A percentile compares a stretch with the other conserved stretches of the same genome.
phyloP scores from a whole-genome alignment of 192 early-diverging fungal species.

The Umbelopsis vinacea region DNA sequence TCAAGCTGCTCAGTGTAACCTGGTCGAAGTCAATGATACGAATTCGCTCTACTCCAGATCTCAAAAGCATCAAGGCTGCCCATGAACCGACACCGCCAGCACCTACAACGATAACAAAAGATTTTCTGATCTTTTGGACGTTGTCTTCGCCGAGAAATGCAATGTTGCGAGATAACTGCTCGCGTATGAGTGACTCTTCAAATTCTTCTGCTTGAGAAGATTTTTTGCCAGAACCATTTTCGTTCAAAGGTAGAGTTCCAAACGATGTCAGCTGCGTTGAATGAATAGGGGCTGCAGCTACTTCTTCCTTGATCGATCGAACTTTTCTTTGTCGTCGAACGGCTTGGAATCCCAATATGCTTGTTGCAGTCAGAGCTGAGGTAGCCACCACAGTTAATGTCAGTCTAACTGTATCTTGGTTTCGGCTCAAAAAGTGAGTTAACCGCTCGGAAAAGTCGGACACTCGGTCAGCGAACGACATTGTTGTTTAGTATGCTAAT shows the following conservation, averaged over 20 bases:
- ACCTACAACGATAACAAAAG: slow-evolving; percentile 95
- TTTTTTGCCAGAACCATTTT: background rate
- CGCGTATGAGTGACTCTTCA: slow-evolving; percentile 75
- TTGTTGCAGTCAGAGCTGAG: slow-evolving; percentile 63
- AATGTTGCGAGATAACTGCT: slow-evolving; percentile 87
- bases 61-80: slow-evolving; percentile 89
- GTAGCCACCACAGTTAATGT: slow-evolving; percentile 63
- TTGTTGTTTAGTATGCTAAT: background rate
- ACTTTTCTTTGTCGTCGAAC: slow-evolving; percentile 50
- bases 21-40: slow-evolving; percentile 98
- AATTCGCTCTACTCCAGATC: slow-evolving; percentile 85
- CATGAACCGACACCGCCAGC: slow-evolving; percentile 93
- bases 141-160: slow-evolving; percentile 89
- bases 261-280: slow-evolving; percentile 41
- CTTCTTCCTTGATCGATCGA: slow-evolving; percentile 60
- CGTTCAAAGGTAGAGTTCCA: background rate
- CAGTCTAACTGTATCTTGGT: slow-evolving; percentile 34
- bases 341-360: slow-evolving; percentile 59
- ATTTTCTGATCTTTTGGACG: slow-evolving; percentile 66
- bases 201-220: slow-evolving; percentile 17
- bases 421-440: slow-evolving; percentile 31
- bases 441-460: slow-evolving; percentile 21
- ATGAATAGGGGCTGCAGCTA: slow-evolving; percentile 39
- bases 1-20: slow-evolving; percentile 91
- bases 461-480: slow-evolving; percentile 18